phyloP scores from a whole-genome alignment of 2,329 filamentous ascomycete genomes.

The Nemania abortiva region DNA sequence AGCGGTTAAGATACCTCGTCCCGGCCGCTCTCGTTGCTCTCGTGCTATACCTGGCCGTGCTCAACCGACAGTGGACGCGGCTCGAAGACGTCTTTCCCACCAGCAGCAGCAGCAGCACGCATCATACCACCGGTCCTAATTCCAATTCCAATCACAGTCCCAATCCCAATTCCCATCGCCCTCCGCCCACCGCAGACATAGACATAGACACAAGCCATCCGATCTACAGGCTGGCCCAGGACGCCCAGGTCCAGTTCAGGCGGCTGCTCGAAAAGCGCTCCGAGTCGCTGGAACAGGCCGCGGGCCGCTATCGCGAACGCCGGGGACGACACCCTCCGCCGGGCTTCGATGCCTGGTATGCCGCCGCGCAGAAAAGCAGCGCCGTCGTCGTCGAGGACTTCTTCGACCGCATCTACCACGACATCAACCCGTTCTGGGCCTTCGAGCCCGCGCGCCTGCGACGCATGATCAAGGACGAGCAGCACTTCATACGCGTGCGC shows the following conservation, averaged over 20 bases:
- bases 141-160: neutral
- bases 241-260: slow-evolving; percentile 59
- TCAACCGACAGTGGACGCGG: slow-evolving; percentile 21
- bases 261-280: slow-evolving; percentile 60
- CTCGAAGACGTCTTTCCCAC: slow-evolving; percentile 2
- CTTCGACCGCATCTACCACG: slow-evolving; percentile 73
- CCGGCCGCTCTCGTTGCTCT: slow-evolving; percentile 20
- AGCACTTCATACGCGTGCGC: slow-evolving; percentile 61
- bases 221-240: slow-evolving; percentile 61
- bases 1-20: slow-evolving; percentile 29
- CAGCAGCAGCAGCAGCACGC: too few relatives aligned
- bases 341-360: slow-evolving; percentile 70
- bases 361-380: slow-evolving; percentile 62
- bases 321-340: slow-evolving; percentile 72
- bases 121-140: neutral
- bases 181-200: slow-evolving; percentile 10
- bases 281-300: slow-evolving; percentile 62
- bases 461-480: slow-evolving; percentile 56
- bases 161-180: too few relatives aligned
- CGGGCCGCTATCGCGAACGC: slow-evolving; percentile 65
- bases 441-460: slow-evolving; percentile 58
- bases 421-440: slow-evolving; percentile 71
- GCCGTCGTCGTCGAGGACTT: slow-evolving; percentile 71
- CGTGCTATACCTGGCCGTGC: slow-evolving; percentile 24
- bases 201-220: slow-evolving; percentile 53